Base-by-base conservation (phyloP, 148 eudicot species). In the Chenopodium formosanum region DNA sequence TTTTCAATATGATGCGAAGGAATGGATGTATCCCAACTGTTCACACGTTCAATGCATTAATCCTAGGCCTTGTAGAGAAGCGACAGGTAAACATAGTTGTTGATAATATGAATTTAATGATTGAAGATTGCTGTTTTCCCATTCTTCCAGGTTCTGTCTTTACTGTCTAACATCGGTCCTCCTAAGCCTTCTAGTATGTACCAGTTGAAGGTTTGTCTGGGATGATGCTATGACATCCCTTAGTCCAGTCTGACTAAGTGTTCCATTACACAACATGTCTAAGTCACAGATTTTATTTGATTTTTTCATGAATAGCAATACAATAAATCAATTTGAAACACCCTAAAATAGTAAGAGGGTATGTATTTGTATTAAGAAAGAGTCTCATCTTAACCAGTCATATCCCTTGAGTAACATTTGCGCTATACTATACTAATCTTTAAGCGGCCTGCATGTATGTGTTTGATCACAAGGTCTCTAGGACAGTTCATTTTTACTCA, bases 1-100 rank as follows among this genome's bases (percentile, higher is more conserved):
- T 96, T 84, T 94, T 96, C 81, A 85, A 92, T 85, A 84, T 91
- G 95, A 96, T 96, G 99, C 91, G 98, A 84, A 94, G 88, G 86
- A 89, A 89, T 84, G 99, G 99, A 53, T 96, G 99, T 83, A 88
- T 91, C 70, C 98, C 98, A 68, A 94, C 90, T 58, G 95, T 91
- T 46, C 92, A 93, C 74, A 92, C 97, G 20, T 94, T 80, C 79
- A 96, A 96, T 87, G 88, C 98, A 65, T 84, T 96, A 65, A 79
- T 96, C 84, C 90, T 90, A 56, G 99, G 99, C 62, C 96, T 96
- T 78, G 97, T 89, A 71, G 98, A 92, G 85, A 96, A 96, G 83
- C 94, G 85, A 40, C 97, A 93, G 98, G 98, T 94, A 89, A 82
- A 66, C 56, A 74, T 78, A 27, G 68, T 73, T 80, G 67, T 31